Percentiles rank a stretch among this genome's conserved stretches.
Evolutionary conservation across 495 filamentous ascomycete genomes (phyloP).

Genomic region (Hypoxylon cercidicola): DNA sequence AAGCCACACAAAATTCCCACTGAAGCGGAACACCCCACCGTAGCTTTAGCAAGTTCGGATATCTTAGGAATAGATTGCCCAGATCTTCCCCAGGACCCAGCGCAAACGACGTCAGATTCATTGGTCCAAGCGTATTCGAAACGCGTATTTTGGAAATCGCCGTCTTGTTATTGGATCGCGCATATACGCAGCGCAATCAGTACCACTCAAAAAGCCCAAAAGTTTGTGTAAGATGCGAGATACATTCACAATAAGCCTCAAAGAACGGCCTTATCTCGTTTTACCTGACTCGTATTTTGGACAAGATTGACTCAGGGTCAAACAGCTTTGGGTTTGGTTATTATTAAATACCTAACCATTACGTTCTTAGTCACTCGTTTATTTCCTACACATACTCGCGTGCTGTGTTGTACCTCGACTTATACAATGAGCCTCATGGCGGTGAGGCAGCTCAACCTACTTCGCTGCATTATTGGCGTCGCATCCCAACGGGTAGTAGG

Average conservation of each 20-base stretch:
- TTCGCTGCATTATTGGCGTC: slow-evolving; percentile 31
- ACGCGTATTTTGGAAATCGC: slow-evolving; percentile 34
- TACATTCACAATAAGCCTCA: not conserved
- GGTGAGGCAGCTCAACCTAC: slow-evolving; percentile 42
- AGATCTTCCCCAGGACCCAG: slow-evolving; percentile 11
- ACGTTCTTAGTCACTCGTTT: slow-evolving; percentile 11
- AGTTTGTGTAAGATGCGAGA: not conserved
- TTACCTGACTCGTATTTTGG: not conserved
- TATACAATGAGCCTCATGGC: slow-evolving; percentile 37
- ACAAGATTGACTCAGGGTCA: not conserved
- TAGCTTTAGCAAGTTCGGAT: slow-evolving; percentile 17
- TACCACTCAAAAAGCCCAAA: not conserved
- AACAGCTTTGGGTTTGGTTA: not conserved
- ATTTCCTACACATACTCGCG: not conserved
- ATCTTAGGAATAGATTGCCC: slow-evolving; percentile 7
- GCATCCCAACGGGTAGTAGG: slow-evolving; percentile 26
- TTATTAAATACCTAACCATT: slow-evolving; percentile 7
- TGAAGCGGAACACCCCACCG: slow-evolving; percentile 24
- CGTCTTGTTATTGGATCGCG: slow-evolving; percentile 29
- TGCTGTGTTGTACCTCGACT: not conserved
- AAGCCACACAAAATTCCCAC: not conserved
- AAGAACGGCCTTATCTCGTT: not conserved
- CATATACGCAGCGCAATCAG: not conserved
- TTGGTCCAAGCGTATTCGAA: slow-evolving; percentile 8
- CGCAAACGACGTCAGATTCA: slow-evolving; percentile 30